A percentile compares a stretch with the other conserved stretches of the same genome.
These are phyloP conservation scores for Komagataella populi DNA, from an alignment of 805 yeast species.

Conservation along the genomic window DNA sequence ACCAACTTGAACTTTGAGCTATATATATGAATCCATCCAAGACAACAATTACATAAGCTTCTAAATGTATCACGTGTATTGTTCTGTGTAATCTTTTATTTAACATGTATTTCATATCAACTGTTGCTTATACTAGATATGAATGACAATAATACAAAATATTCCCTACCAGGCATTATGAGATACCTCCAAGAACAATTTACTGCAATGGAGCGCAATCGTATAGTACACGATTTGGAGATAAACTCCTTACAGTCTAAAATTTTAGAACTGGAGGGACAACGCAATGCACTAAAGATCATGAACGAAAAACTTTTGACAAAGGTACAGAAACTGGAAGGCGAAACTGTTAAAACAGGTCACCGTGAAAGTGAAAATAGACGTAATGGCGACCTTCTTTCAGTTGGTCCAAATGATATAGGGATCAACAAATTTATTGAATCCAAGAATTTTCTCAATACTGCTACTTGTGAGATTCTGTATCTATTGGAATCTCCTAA, in stretches of 20 bases:
- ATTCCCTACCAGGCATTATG: conserved; percentile 45
- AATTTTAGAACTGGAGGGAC: conserved; percentile 38
- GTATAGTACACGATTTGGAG: conserved; percentile 39
- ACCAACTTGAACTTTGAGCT: too few species aligned
- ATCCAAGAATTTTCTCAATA: conserved; percentile 19
- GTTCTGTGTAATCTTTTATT: too few species aligned
- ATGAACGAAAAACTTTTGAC: conserved; percentile 26
- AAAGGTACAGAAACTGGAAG: conserved; percentile 24
- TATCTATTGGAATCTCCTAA: conserved; percentile 20
- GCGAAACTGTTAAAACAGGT: conserved; percentile 7
- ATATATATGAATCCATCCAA: too few species aligned
- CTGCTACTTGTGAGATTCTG: conserved; percentile 22
- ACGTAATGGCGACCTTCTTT: not conserved
- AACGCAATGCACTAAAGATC: conserved; percentile 28
- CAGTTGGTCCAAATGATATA: conserved; percentile 8
- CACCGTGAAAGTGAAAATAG: not conserved
- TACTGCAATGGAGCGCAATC: conserved; percentile 27
- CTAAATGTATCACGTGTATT: not conserved
- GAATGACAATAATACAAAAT: conserved; percentile 6
- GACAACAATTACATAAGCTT: not conserved
- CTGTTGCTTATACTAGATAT: not conserved
- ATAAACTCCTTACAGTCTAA: conserved; percentile 36
- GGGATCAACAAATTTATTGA: conserved; percentile 15
- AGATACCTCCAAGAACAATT: conserved; percentile 46
- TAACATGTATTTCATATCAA: not conserved